phyloP scores from a whole-genome alignment of 768 basidiomycete species.

The Phallus indusiatus region DNA sequence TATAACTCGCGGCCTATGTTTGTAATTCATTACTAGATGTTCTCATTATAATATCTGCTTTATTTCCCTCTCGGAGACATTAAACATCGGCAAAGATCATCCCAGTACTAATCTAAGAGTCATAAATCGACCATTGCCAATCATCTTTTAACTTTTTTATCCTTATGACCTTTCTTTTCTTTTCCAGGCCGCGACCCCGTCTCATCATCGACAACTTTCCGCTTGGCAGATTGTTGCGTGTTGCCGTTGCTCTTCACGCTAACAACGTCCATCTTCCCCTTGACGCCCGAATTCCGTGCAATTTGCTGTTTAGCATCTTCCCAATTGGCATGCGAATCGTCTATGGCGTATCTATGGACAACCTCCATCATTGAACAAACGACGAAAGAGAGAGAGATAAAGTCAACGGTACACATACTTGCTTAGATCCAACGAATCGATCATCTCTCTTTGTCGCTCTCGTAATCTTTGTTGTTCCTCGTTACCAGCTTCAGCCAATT shows the following conservation, averaged over 20 bases:
- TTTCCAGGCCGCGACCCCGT: slow-evolving; percentile 25
- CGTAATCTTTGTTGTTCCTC: slow-evolving; percentile 42
- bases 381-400: neutral
- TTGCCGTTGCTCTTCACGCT: slow-evolving; percentile 52
- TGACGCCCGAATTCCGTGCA: slow-evolving; percentile 32
- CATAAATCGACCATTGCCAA: neutral
- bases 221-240: slow-evolving; percentile 37
- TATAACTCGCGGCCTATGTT: too few relatives aligned
- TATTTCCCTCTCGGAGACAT: too few relatives aligned
- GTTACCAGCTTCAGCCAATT: slow-evolving; percentile 70
- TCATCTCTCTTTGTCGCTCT: slow-evolving; percentile 78
- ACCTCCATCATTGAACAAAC: neutral
- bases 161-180: slow-evolving; percentile 39
- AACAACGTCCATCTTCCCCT: slow-evolving; percentile 57
- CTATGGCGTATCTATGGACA: slow-evolving; percentile 39
- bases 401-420: slow-evolving; percentile 47
- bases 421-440: slow-evolving; percentile 78
- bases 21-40: too few relatives aligned
- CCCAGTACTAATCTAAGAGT: too few relatives aligned
- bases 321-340: slow-evolving; percentile 66
- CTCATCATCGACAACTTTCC: slow-evolving; percentile 39
- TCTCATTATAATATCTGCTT: too few relatives aligned
- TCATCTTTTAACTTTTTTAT: slow-evolving; percentile 33
- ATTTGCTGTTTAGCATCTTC: slow-evolving; percentile 66
- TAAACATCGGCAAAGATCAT: too few relatives aligned